Evolutionary conservation across 441 rosid species (phyloP), one percentile per base, ranked within the genome.

Genomic region (Kokia cookei): DNA sequence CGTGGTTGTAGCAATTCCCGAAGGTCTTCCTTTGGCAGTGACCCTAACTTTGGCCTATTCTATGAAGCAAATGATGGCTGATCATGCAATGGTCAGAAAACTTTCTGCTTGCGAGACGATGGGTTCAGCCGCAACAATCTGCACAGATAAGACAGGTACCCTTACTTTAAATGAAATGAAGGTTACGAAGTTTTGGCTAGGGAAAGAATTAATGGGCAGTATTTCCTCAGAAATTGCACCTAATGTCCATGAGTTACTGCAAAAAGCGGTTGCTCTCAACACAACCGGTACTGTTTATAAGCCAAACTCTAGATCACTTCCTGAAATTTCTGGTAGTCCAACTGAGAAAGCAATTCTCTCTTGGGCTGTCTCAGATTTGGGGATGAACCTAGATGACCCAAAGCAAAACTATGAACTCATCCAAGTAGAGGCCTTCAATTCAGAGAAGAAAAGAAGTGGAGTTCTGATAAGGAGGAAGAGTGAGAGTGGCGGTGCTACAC

Each of bases 1-100:
- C 24, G 78, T 88, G 7, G 88, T 82, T 8, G 90, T 88, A 3
- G 89, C 89, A 3, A 85, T 88, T 57, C 89, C 90, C 0, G 92
- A 86, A 76, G 92, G 92, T 24, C 54, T 84, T 22, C 90, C 88
- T 2, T 77, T 88, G 15, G 92, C 90, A 1, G 87, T 88, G 22
- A 88, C 87, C 0, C 82, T 86, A 3, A 84, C 83, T 4, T 76
- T 84, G 24, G 90, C 92, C 2, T 88, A 78, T 72, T 86, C 89
- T 0, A 88, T 86, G 91, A 88, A 80, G 82, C 54, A 57, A 24
- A 84, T 88, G 89, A 84, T 88, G 84, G 70, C 19, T 0, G 91
- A 86, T 62, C 78, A 76, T 4, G 86, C 84, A 0, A 37, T 84
- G 83, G 91, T 79, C 10, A 72, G 91, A 26, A 82, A 83, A 37